These are phyloP conservation scores for Aspergillus sp. DNA, from an alignment of 2,329 filamentous ascomycete species.

Conservation along the genomic window DNA sequence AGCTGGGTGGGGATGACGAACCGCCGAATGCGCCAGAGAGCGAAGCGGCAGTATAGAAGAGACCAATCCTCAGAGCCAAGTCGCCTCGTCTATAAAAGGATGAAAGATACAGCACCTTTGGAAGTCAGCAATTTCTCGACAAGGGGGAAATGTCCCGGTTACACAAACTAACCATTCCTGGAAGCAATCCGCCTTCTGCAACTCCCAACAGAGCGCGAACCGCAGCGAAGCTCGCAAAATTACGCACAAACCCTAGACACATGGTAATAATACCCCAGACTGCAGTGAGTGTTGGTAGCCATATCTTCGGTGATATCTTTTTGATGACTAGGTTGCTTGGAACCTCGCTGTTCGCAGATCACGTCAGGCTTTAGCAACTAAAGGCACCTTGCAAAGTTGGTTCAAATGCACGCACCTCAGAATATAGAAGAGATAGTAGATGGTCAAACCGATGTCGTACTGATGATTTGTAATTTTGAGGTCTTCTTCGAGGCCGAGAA, in stretches of 20 bases:
- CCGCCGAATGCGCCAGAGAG: slow-evolving; percentile 65
- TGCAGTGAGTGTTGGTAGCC: slow-evolving; percentile 58
- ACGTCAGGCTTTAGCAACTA: neutral
- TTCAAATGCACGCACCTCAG: slow-evolving; percentile 51
- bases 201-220: slow-evolving; percentile 63
- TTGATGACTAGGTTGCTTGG: slow-evolving; percentile 66
- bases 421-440: slow-evolving; percentile 60
- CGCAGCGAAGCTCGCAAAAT: slow-evolving; percentile 56
- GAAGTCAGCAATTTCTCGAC: slow-evolving; percentile 7
- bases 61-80: slow-evolving; percentile 62
- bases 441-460: slow-evolving; percentile 63
- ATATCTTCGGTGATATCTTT: slow-evolving; percentile 59
- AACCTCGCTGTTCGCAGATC: slow-evolving; percentile 50
- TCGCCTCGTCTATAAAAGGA: slow-evolving; percentile 61
- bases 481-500: slow-evolving; percentile 61
- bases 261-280: slow-evolving; percentile 59
- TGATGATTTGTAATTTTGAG: slow-evolving; percentile 60
- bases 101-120: slow-evolving; percentile 62
- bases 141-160: neutral
- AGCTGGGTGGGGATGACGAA: slow-evolving; percentile 10
- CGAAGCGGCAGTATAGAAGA: slow-evolving; percentile 68
- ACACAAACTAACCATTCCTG: slow-evolving; percentile 56
- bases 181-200: slow-evolving; percentile 64
- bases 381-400: neutral
- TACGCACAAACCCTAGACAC: slow-evolving; percentile 38